A percentile compares a stretch with the other conserved stretches of the same genome.
These are phyloP conservation scores for Cercis canadensis DNA, from an alignment of 306 rosid genomes.

Conservation along the genomic window DNA sequence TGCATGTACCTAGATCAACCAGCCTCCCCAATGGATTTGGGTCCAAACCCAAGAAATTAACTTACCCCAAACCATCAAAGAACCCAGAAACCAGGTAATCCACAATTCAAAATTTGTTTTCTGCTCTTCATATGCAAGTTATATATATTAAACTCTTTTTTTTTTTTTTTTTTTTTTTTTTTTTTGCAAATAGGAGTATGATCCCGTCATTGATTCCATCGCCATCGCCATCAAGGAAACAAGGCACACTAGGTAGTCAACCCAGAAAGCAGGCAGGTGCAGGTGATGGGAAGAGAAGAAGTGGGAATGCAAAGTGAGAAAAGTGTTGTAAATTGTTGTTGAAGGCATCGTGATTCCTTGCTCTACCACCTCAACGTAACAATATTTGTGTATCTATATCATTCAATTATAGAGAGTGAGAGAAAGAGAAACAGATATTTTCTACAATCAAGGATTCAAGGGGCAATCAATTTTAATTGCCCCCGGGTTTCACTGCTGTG, in stretches of 20 bases:
- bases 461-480: slow-evolving; percentile 43
- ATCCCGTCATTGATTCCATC: slow-evolving; percentile 81
- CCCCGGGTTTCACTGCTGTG: slow-evolving; percentile 41
- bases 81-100: slow-evolving; percentile 69
- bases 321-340: slow-evolving; percentile 17
- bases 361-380: background rate
- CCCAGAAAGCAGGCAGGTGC: slow-evolving; percentile 49
- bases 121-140: too few species aligned
- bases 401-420: slow-evolving; percentile 41
- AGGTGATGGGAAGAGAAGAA: slow-evolving; percentile 59
- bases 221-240: slow-evolving; percentile 74
- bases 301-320: slow-evolving; percentile 60
- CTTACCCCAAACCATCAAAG: slow-evolving; percentile 46
- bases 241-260: slow-evolving; percentile 44
- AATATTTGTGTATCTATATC: slow-evolving; percentile 38
- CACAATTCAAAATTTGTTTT: background rate
- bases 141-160: too few species aligned
- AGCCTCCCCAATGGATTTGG: slow-evolving; percentile 51
- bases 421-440: slow-evolving; percentile 1
- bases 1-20: slow-evolving; percentile 48
- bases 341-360: slow-evolving; percentile 31
- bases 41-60: slow-evolving; percentile 55
- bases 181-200: slow-evolving; percentile 57
- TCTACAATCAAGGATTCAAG: background rate
- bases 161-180: too few species aligned